Evolutionary conservation across 495 filamentous ascomycete genomes (phyloP).

Genomic region (Copromyces sp.): DNA sequence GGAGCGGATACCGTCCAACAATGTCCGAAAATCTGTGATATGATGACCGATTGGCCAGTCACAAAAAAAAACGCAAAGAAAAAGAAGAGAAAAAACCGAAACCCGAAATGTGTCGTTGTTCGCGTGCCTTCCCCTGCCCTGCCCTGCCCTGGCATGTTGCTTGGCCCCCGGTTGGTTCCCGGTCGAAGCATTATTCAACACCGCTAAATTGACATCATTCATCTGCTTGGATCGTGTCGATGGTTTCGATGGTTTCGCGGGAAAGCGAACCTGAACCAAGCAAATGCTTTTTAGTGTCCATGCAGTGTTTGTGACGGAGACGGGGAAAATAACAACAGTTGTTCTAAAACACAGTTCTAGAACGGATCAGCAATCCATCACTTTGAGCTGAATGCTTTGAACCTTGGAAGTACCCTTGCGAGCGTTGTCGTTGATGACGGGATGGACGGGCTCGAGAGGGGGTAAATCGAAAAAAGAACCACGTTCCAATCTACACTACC

Average conservation of each 20-base stretch:
- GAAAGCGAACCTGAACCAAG: background rate
- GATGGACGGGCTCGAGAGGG: too few species aligned
- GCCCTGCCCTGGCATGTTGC: background rate
- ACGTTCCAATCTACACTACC: too few species aligned
- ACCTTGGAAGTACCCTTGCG: too few species aligned
- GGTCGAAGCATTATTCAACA: background rate
- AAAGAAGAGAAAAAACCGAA: background rate
- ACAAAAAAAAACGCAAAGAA: background rate
- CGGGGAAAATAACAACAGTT: too few species aligned
- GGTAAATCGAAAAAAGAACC: too few species aligned
- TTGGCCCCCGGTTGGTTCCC: background rate
- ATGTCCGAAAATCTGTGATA: conserved; percentile 1
- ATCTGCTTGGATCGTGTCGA: background rate
- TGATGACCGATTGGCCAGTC: background rate
- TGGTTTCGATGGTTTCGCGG: background rate
- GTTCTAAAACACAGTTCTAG: too few species aligned
- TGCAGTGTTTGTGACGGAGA: too few species aligned
- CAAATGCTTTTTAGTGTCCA: too few species aligned
- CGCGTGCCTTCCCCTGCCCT: background rate
- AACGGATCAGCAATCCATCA: too few species aligned
- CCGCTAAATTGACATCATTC: conserved; percentile 5
- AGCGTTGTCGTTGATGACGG: too few species aligned
- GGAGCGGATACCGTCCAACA: background rate
- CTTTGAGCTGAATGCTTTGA: too few species aligned
- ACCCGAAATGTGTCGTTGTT: background rate